phyloP scores from a whole-genome alignment of 176 grass and related monocot species.

The Elaeis guineensis region DNA sequence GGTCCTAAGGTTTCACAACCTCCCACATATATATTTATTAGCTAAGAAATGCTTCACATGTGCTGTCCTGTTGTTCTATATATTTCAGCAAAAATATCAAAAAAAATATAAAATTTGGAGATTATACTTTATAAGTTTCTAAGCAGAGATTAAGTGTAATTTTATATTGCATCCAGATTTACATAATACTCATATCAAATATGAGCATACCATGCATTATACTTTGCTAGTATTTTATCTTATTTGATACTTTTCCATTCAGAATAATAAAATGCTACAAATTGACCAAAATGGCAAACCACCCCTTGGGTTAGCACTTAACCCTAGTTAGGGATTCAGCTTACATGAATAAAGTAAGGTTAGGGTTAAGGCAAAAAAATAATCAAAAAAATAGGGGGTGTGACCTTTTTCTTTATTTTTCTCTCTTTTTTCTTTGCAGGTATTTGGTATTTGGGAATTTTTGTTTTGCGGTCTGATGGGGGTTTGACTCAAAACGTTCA shows the following conservation, averaged over 20 bases:
- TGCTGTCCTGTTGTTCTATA: conserved; percentile 21
- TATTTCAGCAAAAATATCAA: conserved; percentile 6
- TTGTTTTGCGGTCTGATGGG: background rate
- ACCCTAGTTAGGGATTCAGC: conserved; percentile 17
- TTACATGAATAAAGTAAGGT: conserved; percentile 26
- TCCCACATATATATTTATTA: conserved; percentile 31
- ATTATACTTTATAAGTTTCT: too few relatives aligned
- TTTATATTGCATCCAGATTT: too few relatives aligned
- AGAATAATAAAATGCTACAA: background rate
- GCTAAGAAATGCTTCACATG: conserved; percentile 29
- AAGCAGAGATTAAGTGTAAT: too few relatives aligned
- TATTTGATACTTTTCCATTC: too few relatives aligned
- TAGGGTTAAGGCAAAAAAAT: conserved; percentile 10
- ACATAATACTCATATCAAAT: too few relatives aligned
- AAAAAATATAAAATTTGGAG: too few relatives aligned
- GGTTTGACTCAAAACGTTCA: conserved; percentile 16
- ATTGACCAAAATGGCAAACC: conserved; percentile 28
- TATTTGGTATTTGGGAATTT: conserved; percentile 19
- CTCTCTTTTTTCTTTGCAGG: conserved; percentile 2
- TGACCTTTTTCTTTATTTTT: conserved; percentile 21
- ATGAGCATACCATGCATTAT: too few relatives aligned
- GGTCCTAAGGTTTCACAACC: conserved; percentile 29
- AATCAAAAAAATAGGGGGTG: conserved; percentile 2
- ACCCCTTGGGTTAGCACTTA: conserved; percentile 20
- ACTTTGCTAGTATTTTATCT: too few relatives aligned